Base-by-base conservation (phyloP, 148 eudicot species). In the Euryodendron excelsum region DNA sequence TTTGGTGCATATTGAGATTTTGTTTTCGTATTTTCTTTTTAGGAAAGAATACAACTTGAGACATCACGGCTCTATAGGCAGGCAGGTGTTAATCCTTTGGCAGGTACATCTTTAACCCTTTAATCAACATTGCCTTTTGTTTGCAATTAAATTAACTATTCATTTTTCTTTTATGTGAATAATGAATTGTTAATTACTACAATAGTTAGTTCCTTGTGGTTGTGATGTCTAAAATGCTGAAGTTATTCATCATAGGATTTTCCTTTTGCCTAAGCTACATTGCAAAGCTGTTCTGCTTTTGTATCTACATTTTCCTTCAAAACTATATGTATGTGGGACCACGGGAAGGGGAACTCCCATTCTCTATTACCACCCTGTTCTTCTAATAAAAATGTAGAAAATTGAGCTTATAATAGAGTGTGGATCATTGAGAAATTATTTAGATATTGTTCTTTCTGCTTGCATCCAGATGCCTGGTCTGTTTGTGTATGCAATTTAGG, bases 41-140 rank as follows among this genome's bases (percentile, higher is more conserved):
- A 96, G 99, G 99, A 96, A 87, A 89, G 99, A 77, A 90, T 96
- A 86, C 98, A 93, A 85, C 97, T 93, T 17, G 97, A 93, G 87
- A 93, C 97, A 80, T 83, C 96, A 62, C 97, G 99, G 33, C 88
- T 96, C 56, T 96, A 96, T 88, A 89, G 48, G 80, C 98, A 96
- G 81, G 99, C 99, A 37, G 98, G 94, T 77, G 98, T 96, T 64
- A 96, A 96, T 88, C 99, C 99, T 80, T 86, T 93, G 83, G 99
- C 99, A 88, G 99, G 99, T 93, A 80, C 31, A 61, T 53, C 12
- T 80, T 68, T 62, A 30, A 56, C 59, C 59, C 12, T 70, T 48
- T 59, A 44, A 34, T 65, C 53, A 78, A 60, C 34, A 30, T 63
- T 52, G 34, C 36, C 8, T 73, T 28, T 10, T 52, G 28, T 53